These are phyloP conservation scores for Arthrinium phaeospermum DNA, from an alignment of 2,329 filamentous ascomycete genomes.

Conservation along the genomic window DNA sequence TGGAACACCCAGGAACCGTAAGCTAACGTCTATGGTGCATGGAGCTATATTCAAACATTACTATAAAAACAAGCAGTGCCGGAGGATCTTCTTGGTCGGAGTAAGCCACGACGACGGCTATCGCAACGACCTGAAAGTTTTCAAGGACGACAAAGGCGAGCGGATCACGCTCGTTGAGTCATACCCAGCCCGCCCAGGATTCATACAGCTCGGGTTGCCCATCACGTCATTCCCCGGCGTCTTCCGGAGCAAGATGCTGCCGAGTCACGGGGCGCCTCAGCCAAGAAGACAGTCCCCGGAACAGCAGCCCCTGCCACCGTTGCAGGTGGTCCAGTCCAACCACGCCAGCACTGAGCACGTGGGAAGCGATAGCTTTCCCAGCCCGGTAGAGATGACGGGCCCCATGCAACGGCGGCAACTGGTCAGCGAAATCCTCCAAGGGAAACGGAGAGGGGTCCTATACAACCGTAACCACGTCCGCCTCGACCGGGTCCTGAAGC, in stretches of 20 bases:
- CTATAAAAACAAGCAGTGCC: neutral
- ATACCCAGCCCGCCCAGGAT: neutral
- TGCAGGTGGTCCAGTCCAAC: neutral
- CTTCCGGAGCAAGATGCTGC: neutral
- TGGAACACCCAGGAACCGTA: neutral
- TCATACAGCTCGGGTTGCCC: neutral
- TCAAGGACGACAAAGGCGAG: neutral
- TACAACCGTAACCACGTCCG: neutral
- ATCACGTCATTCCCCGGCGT: neutral
- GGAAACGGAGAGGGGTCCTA: neutral
- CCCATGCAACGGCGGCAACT: neutral
- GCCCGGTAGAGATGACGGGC: neutral
- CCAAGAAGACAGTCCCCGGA: too few relatives aligned
- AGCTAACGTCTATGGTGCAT: neutral
- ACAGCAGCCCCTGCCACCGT: neutral
- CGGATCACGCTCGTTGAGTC: neutral
- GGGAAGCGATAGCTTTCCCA: neutral
- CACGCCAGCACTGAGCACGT: neutral
- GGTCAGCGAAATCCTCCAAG: neutral
- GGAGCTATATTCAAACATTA: neutral
- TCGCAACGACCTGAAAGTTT: neutral
- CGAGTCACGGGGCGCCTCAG: neutral
- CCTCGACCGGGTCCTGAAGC: neutral
- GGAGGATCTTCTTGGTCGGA: neutral
- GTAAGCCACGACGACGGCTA: neutral